Evolutionary conservation across 202 grass and related monocot species (phyloP).

Genomic region (Panicum virgatum): DNA sequence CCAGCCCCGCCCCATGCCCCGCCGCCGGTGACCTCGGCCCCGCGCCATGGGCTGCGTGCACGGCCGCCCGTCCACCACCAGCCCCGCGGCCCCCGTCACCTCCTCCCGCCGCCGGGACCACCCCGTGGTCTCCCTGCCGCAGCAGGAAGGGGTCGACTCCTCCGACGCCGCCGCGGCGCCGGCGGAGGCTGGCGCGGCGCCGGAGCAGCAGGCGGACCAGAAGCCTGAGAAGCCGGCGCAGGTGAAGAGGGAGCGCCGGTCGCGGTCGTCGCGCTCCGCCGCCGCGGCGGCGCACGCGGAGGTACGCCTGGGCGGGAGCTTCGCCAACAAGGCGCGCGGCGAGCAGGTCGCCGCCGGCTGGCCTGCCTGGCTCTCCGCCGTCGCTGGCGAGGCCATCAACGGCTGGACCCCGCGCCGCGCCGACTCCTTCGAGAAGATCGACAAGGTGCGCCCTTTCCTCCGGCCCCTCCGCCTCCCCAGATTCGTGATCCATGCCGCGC

Average conservation of each 20-base stretch:
- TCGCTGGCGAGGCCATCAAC: slow-evolving; percentile 75
- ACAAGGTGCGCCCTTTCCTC: slow-evolving; percentile 50
- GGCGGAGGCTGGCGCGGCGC: background rate
- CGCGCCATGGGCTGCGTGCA: slow-evolving; percentile 85
- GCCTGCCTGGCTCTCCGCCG: slow-evolving; percentile 83
- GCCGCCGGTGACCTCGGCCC: slow-evolving; percentile 28
- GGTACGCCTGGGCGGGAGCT: slow-evolving; percentile 55
- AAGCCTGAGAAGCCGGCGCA: slow-evolving; percentile 36
- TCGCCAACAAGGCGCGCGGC: slow-evolving; percentile 60
- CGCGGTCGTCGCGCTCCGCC: slow-evolving; percentile 41
- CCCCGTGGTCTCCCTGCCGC: background rate
- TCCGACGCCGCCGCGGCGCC: background rate
- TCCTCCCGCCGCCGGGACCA: slow-evolving; percentile 21
- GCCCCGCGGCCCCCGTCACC: slow-evolving; percentile 37
- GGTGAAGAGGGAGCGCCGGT: slow-evolving; percentile 48
- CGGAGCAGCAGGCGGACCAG: slow-evolving; percentile 28
- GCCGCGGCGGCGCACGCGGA: slow-evolving; percentile 21
- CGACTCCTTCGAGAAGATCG: slow-evolving; percentile 93
- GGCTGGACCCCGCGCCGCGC: slow-evolving; percentile 79
- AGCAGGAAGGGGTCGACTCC: slow-evolving; percentile 21
- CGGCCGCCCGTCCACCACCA: slow-evolving; percentile 55
- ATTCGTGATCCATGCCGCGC: slow-evolving; percentile 33
- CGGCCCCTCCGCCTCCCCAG: background rate
- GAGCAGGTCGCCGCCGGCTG: slow-evolving; percentile 85
- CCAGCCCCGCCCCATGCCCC: slow-evolving; percentile 36